Conservation (phyloP, 2,329 filamentous ascomycete genomes). For the Tolypocladium guangdongense region DNA sequence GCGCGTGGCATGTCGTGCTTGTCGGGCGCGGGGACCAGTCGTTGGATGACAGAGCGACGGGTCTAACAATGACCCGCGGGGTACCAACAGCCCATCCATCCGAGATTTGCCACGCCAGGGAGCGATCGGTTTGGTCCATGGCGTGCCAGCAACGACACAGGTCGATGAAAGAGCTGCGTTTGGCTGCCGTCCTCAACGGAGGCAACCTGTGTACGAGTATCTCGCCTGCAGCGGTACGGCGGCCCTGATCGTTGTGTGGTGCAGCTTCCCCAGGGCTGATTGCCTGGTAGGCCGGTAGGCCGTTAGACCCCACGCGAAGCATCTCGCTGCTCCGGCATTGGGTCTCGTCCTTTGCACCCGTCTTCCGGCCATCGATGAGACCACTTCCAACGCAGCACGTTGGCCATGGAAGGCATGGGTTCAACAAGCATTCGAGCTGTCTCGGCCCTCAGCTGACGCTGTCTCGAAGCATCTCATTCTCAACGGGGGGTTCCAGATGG, state of each 20-base stretch:
- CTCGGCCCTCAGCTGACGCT: background rate
- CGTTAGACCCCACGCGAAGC: too few species aligned
- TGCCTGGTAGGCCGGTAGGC: background rate
- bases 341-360: too few species aligned
- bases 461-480: background rate
- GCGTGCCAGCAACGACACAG: background rate
- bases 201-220: background rate
- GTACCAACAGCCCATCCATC: too few species aligned
- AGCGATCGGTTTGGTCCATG: background rate
- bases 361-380: background rate
- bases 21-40: background rate
- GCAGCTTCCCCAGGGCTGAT: background rate
- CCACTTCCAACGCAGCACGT: background rate
- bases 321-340: too few species aligned
- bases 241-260: background rate
- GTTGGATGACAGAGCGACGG: background rate
- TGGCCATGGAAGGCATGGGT: background rate
- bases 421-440: background rate
- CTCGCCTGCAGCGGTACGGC: background rate
- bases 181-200: background rate
- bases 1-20: background rate
- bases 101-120: background rate
- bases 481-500: background rate
- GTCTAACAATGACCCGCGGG: background rate
- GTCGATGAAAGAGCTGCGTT: background rate